These are phyloP conservation scores for Aspergillus campestris DNA, from an alignment of 495 filamentous ascomycete species.

Conservation along the genomic window DNA sequence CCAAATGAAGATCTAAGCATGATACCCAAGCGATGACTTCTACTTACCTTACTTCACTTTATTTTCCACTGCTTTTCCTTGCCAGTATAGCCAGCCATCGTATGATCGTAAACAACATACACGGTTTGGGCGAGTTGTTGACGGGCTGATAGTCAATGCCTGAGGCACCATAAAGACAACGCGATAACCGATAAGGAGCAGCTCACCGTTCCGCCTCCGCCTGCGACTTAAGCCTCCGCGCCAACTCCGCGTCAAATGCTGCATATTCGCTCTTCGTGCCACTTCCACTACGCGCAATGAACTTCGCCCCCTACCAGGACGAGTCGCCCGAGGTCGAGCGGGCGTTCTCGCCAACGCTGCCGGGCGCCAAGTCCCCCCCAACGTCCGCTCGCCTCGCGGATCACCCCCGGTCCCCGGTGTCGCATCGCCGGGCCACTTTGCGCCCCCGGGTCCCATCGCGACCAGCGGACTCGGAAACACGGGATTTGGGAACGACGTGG, in stretches of 20 bases:
- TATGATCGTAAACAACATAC: background rate
- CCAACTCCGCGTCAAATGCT: background rate
- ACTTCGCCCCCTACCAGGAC: constrained; percentile 95
- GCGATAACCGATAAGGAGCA: constrained; percentile 12
- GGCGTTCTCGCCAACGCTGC: constrained; percentile 57
- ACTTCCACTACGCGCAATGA: constrained; percentile 43
- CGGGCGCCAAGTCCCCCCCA: constrained; percentile 39
- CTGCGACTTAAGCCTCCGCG: no score
- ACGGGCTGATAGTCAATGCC: no score
- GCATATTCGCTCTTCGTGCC: background rate
- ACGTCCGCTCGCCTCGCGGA: constrained; percentile 28
- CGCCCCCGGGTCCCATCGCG: constrained; percentile 9
- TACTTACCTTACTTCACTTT: no score
- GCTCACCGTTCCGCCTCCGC: background rate
- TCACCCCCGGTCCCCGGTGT: constrained; percentile 21
- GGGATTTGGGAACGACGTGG: constrained; percentile 29
- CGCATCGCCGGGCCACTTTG: constrained; percentile 33
- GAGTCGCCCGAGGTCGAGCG: constrained; percentile 69
- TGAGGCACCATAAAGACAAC: constrained; percentile 13
- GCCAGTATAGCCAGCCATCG: background rate
- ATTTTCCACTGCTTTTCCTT: no score
- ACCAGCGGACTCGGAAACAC: constrained; percentile 26
- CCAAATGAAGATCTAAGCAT: background rate
- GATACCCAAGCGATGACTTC: no score
- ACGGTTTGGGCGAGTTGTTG: no score